Evolutionary conservation across 805 yeast genomes (phyloP).

Genomic region (Vanderwaltozyma yarrowii): DNA sequence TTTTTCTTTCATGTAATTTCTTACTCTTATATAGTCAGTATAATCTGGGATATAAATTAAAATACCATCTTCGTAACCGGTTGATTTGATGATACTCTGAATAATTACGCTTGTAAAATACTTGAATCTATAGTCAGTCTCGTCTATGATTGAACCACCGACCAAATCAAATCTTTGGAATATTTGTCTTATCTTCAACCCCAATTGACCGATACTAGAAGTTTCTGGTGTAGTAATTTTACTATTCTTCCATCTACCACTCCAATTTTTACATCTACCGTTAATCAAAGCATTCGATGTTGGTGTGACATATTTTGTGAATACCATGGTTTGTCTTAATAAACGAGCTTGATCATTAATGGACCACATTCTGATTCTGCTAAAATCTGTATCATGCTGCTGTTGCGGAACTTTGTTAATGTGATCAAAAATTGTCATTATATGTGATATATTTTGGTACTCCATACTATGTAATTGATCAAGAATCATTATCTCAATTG

Average conservation of each 20-base stretch:
- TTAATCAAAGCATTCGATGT: slow-evolving; percentile 56
- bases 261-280: slow-evolving; percentile 41
- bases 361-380: slow-evolving; percentile 86
- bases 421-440: slow-evolving; percentile 57
- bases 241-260: slow-evolving; percentile 52
- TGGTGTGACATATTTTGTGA: slow-evolving; percentile 73
- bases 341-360: slow-evolving; percentile 69
- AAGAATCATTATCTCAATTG: slow-evolving; percentile 70
- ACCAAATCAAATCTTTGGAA: slow-evolving; percentile 60
- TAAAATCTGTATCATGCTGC: slow-evolving; percentile 78
- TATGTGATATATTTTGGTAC: slow-evolving; percentile 90
- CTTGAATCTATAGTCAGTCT: slow-evolving; percentile 76
- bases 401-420: slow-evolving; percentile 69
- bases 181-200: slow-evolving; percentile 54
- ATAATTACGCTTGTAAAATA: slow-evolving; percentile 64
- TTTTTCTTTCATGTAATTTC: slow-evolving; percentile 46
- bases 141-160: slow-evolving; percentile 40
- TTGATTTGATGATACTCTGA: slow-evolving; percentile 56
- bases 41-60: slow-evolving; percentile 77
- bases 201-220: slow-evolving; percentile 54
- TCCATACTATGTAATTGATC: slow-evolving; percentile 82
- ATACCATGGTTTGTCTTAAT: slow-evolving; percentile 69
- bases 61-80: slow-evolving; percentile 61
- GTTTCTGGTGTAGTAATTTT: slow-evolving; percentile 34
- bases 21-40: slow-evolving; percentile 71